Base-by-base conservation (phyloP, 768 basidiomycete species). In the Hemileccinum impolitum region DNA sequence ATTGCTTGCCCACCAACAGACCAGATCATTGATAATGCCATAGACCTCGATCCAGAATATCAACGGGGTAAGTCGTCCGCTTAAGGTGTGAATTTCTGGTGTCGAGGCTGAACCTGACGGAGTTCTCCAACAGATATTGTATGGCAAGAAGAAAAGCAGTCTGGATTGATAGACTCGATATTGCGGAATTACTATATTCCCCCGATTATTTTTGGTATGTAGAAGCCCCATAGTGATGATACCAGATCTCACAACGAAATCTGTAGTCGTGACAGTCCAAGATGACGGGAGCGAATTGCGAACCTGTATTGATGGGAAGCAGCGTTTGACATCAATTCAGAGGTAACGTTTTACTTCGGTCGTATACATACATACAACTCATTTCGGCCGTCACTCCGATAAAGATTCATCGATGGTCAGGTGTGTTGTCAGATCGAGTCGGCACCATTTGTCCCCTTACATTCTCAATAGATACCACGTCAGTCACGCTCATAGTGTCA, bases 281-380 rank as follows among this genome's bases (percentile, higher is more conserved):
- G 65, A 71, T 3, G 72, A 80, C 30, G 77, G 75, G 4, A 62
- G 60, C 7, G 77, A 79, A 52, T 56, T 59, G 17, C 72, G 77
- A 18, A 72, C 72, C 0, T 86, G 84, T 51, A 84, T 85, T 13
- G 86, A 87, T 53, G 85, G 85, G n/a, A 87, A 87, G 59, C 85
- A 87, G 54, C 72, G 85, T 28, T 60, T 87, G 51, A 85, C 85
- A 0, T 85, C 85, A 0, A 78, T 87, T 23, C 72, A 74, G 53
- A 72, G 75, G 84, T 85, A 55, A 47, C 13, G 10, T 21, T 25
- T 3, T 37, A 51, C 38, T 30, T 36, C n/a, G 3, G 1, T 6
- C 32, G 17, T 23, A 18, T 11, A 28, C 21, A 19, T 19, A 1
- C 19, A 18, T 38, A 12, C n/a, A n/a, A n/a, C 43, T 57, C 21